Evolutionary conservation across 106 monocot species (phyloP).

Genomic region (Dendrobium huoshanense): DNA sequence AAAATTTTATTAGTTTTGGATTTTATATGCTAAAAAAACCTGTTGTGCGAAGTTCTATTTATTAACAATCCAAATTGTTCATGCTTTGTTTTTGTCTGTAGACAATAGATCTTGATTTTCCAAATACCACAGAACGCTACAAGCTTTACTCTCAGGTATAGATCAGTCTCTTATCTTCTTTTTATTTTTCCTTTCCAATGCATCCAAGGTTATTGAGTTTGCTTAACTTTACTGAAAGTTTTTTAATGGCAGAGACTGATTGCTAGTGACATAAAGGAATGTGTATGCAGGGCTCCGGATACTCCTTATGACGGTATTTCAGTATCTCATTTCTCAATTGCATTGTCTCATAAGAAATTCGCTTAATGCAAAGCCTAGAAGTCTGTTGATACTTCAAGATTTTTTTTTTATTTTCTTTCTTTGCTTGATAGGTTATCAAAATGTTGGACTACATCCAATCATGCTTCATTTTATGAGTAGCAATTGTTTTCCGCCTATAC

Average conservation of each 20-base stretch:
- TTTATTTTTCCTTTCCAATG: slow-evolving; percentile 5
- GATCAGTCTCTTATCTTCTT: neutral
- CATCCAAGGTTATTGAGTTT: slow-evolving; percentile 6
- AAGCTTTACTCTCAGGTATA: slow-evolving; percentile 74
- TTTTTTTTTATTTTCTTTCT: too few relatives aligned
- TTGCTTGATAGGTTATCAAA: too few relatives aligned
- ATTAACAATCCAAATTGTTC: neutral
- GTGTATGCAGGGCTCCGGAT: slow-evolving; percentile 82
- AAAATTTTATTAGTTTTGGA: too few relatives aligned
- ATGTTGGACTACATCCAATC: too few relatives aligned
- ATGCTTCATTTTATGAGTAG: too few relatives aligned
- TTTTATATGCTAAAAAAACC: too few relatives aligned
- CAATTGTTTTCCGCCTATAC: too few relatives aligned
- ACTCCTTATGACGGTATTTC: slow-evolving; percentile 77
- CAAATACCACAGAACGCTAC: slow-evolving; percentile 95
- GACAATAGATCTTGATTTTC: slow-evolving; percentile 79
- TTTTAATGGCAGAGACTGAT: slow-evolving; percentile 57
- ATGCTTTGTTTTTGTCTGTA: slow-evolving; percentile 15
- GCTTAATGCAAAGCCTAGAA: neutral
- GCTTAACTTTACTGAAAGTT: slow-evolving; percentile 1
- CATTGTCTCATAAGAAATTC: neutral
- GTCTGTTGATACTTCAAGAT: neutral
- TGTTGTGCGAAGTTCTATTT: neutral
- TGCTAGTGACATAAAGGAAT: slow-evolving; percentile 95
- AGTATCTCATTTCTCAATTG: neutral